Conservation (phyloP, 208 protist genomes). For the Strigomonas oncopelti region DNA sequence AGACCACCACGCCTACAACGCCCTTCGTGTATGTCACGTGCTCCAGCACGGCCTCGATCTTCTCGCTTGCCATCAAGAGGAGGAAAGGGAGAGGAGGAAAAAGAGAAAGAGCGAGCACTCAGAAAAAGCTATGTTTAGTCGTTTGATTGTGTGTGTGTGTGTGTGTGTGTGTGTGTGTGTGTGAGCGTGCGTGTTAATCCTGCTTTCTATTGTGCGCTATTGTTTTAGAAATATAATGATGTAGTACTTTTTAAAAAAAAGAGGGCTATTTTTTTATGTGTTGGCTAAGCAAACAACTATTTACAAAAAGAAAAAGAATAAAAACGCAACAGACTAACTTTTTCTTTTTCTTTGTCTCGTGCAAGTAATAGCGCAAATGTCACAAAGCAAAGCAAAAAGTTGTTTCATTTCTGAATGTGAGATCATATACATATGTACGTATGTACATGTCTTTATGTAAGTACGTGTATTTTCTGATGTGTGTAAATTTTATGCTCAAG, state of each 20-base stretch:
- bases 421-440: background rate
- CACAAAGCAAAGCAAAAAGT: too few relatives aligned
- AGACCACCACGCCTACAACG: slow-evolving; percentile 76
- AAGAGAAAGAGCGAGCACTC: background rate
- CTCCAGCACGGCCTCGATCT: slow-evolving; percentile 75
- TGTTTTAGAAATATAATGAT: too few relatives aligned
- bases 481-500: background rate
- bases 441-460: background rate
- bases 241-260: too few relatives aligned
- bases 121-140: background rate
- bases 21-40: slow-evolving; percentile 85
- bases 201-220: too few relatives aligned
- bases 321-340: too few relatives aligned
- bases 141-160: background rate
- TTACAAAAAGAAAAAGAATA: too few relatives aligned
- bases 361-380: too few relatives aligned
- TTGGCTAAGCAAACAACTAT: too few relatives aligned
- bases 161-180: slow-evolving; percentile 1
- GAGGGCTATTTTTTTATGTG: too few relatives aligned
- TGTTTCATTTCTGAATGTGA: too few relatives aligned
- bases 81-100: background rate
- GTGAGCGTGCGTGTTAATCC: background rate
- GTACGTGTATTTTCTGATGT: background rate
- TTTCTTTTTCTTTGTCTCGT: too few relatives aligned
- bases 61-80: slow-evolving; percentile 34